Percentiles rank a stretch among this genome's conserved stretches.
Conservation (phyloP, 108 stramenopile genomes). For the Aurantiochytrium sp. region DNA sequence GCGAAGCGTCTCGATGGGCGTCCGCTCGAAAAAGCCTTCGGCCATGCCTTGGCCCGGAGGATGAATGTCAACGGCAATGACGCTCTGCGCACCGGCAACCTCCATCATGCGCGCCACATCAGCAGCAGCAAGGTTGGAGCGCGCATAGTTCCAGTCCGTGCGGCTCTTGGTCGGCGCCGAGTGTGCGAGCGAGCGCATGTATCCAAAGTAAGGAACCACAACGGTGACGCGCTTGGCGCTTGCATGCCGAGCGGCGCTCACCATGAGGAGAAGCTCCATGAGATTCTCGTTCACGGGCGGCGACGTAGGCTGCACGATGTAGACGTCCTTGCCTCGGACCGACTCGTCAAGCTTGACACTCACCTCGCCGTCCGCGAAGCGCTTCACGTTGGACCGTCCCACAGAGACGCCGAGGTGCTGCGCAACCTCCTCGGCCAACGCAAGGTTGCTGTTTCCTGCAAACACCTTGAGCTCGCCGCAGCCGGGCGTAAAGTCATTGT, state of each 20-base stretch:
- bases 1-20: background rate
- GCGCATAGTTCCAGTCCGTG: background rate
- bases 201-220: constrained; percentile 31
- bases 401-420: constrained; percentile 82
- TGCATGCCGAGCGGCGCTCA: background rate
- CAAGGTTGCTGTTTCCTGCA: constrained; percentile 89
- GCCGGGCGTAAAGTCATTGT: background rate
- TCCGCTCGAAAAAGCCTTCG: constrained; percentile 20
- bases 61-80: constrained; percentile 32
- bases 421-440: constrained; percentile 87
- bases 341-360: constrained; percentile 13
- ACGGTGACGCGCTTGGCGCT: constrained; percentile 32
- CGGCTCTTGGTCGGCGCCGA: background rate
- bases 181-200: background rate
- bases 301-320: constrained; percentile 29
- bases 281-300: constrained; percentile 31
- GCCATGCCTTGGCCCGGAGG: constrained; percentile 29
- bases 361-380: constrained; percentile 39
- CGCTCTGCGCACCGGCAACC: constrained; percentile 22
- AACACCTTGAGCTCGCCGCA: constrained; percentile 73
- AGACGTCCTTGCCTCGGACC: constrained; percentile 32
- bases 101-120: constrained; percentile 30
- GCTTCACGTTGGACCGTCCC: constrained; percentile 48
- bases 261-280: constrained; percentile 33
- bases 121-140: constrained; percentile 10